Evolutionary conservation across 1,284 basidiomycete species (phyloP).

Genomic region (Cutaneotrichosporon mucoides): DNA sequence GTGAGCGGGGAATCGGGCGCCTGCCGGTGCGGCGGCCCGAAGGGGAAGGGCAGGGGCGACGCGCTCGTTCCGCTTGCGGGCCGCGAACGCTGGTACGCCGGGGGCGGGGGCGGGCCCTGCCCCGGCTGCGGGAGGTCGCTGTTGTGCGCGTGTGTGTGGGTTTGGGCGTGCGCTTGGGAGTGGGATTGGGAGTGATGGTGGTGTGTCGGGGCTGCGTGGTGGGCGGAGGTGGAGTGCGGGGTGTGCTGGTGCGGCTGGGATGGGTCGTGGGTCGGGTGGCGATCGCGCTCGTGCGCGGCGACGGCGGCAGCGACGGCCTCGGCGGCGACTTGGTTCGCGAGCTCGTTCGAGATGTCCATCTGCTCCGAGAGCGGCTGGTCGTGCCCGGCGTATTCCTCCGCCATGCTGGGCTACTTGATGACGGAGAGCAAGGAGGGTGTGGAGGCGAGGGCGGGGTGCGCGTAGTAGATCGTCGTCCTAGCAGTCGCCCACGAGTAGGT

Average conservation of each 20-base stretch:
- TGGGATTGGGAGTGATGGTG: not conserved
- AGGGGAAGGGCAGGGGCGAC: slow-evolving; percentile 9
- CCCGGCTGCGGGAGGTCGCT: slow-evolving; percentile 11
- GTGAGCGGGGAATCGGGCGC: slow-evolving; percentile 17
- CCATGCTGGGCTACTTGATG: slow-evolving; percentile 1
- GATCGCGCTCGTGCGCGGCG: slow-evolving; percentile 2
- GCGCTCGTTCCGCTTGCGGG: not conserved
- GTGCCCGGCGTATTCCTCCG: slow-evolving; percentile 34
- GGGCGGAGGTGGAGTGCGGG: not conserved
- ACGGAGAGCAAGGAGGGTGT: too few relatives aligned
- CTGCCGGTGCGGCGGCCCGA: slow-evolving; percentile 16
- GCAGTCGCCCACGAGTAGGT: too few relatives aligned
- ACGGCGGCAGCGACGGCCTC: slow-evolving; percentile 31
- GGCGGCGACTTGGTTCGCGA: slow-evolving; percentile 38
- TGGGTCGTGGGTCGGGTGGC: not conserved
- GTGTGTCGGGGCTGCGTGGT: too few relatives aligned
- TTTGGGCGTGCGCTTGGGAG: not conserved
- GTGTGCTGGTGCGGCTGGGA: not conserved
- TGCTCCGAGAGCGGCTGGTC: slow-evolving; percentile 17
- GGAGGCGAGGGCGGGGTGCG: too few relatives aligned
- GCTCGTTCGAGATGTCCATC: slow-evolving; percentile 34
- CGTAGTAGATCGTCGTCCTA: too few relatives aligned
- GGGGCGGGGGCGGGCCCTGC: slow-evolving; percentile 16
- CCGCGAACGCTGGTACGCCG: slow-evolving; percentile 17
- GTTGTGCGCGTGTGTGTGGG: not conserved